Evolutionary conservation across 352 stramenopile genomes (phyloP).

Genomic region (Halophytophthora polymorphica): DNA sequence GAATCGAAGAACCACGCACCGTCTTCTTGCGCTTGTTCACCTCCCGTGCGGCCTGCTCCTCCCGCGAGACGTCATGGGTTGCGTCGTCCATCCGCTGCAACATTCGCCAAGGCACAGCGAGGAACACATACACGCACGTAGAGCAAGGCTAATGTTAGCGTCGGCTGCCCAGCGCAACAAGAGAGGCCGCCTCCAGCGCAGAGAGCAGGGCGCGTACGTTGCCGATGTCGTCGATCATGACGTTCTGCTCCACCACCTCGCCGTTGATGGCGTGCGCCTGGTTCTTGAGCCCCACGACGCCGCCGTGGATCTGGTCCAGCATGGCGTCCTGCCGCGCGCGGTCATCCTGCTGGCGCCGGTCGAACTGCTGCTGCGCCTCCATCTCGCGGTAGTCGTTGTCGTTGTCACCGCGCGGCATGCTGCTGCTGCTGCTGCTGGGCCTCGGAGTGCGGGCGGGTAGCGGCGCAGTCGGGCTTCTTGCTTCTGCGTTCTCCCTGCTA

Average conservation of each 20-base stretch:
- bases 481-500: too few relatives aligned
- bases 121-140: too few relatives aligned
- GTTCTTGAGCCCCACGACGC: constrained; percentile 77
- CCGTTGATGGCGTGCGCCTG: constrained; percentile 82
- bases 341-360: constrained; percentile 51
- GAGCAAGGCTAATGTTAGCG: too few relatives aligned
- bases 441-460: constrained; percentile 41
- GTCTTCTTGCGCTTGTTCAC: constrained; percentile 77
- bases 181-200: background rate
- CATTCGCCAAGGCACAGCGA: too few relatives aligned
- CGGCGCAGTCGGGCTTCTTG: background rate
- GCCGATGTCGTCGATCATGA: constrained; percentile 77
- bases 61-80: constrained; percentile 54
- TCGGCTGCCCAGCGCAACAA: background rate
- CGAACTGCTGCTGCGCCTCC: constrained; percentile 64
- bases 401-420: constrained; percentile 23
- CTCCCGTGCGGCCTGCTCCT: constrained; percentile 53
- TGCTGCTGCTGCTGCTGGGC: constrained; percentile 2
- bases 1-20: constrained; percentile 23
- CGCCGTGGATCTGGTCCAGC: constrained; percentile 76
- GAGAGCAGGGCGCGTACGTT: too few relatives aligned
- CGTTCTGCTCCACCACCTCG: constrained; percentile 81
- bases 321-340: constrained; percentile 60
- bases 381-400: constrained; percentile 63
- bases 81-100: constrained; percentile 63